phyloP scores from a whole-genome alignment of 805 yeast species.

The Metschnikowia bowlesiae region DNA sequence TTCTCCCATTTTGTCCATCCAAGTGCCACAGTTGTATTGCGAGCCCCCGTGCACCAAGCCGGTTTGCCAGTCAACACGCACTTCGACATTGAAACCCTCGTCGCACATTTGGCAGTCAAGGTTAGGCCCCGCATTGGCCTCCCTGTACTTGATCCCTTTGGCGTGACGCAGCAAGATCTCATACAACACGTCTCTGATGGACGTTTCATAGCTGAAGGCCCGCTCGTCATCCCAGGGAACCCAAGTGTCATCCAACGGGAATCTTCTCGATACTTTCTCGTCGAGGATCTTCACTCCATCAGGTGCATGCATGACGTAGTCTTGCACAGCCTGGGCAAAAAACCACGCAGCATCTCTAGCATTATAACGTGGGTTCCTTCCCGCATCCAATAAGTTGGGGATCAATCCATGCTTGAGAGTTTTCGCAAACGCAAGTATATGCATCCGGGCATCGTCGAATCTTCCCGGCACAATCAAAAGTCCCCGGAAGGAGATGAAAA shows the following conservation, averaged over 20 bases:
- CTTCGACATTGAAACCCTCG: slow-evolving; percentile 84
- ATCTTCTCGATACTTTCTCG: slow-evolving; percentile 73
- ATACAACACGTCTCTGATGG: slow-evolving; percentile 71
- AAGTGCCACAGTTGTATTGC: slow-evolving; percentile 92
- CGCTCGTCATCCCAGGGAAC: slow-evolving; percentile 61
- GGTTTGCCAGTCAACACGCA: slow-evolving; percentile 80
- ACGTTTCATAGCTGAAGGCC: slow-evolving; percentile 69
- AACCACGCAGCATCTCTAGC: slow-evolving; percentile 99
- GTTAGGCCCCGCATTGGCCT: slow-evolving; percentile 89
- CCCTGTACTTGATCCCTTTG: slow-evolving; percentile 78
- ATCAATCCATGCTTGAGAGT: slow-evolving; percentile 93
- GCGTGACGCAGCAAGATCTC: slow-evolving; percentile 91
- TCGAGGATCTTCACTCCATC: slow-evolving; percentile 62
- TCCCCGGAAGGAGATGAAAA: slow-evolving; percentile 83
- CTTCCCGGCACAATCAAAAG: slow-evolving; percentile 74
- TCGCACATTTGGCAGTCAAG: slow-evolving; percentile 90
- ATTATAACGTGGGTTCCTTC: slow-evolving; percentile 88
- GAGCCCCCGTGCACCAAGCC: slow-evolving; percentile 91
- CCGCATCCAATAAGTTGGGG: slow-evolving; percentile 89
- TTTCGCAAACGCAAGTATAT: slow-evolving; percentile 81
- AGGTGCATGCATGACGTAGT: slow-evolving; percentile 66
- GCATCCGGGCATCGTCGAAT: slow-evolving; percentile 70
- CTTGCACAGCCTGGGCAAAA: slow-evolving; percentile 83
- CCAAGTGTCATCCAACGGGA: slow-evolving; percentile 83
- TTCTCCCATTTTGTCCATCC: slow-evolving; percentile 99